Evolutionary conservation across 75 land plant species (phyloP), one percentile per base, ranked within the genome.

Genomic region (Adiantum capillusveneris): DNA sequence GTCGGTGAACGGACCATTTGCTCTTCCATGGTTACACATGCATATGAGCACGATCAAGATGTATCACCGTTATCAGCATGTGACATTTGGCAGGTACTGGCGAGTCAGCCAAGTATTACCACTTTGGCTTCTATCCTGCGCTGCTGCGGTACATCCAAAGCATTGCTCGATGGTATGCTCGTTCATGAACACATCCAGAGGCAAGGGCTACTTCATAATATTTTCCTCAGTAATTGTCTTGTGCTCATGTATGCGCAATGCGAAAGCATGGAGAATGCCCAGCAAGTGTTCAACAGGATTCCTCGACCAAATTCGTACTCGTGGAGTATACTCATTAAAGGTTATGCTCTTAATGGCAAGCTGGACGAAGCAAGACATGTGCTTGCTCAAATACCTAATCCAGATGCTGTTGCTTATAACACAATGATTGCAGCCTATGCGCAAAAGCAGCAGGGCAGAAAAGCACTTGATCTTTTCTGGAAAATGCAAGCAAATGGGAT

Each of bases 241-340:
- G 63, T 84, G 56, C 61, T 74, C 28, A 63, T 84, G 72, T 84
- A 84, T 66, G 59, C 55, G 1, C 45, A 24, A 13, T 77, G 69
- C 54, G 81, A 78, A 9, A 14, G 49, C 25, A 16, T 75, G 57
- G 44, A 41, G 1, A 25, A 31, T 60, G 83, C 83, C 7, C 57
- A 42, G 2, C 27, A n/a, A 11, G 43, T 81, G 62, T 81, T 81
- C 42, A 74, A 14, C 43, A 9, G 43, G 43, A 41, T 41, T 14
- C 43, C 12, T 9, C 14, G 43, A 9, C 43, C 43, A 9, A 41
- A 41, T 14, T 9, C 43, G 43, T 14, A 41, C 14, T 41, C 43
- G 12, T 41, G 43, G 43, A 9, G 12, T 14, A 41, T 41, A 9
- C 43, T 41, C 43, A 9, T 41, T 14, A 14, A 9, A 9, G 14